Evolutionary conservation across 2,329 filamentous ascomycete genomes (phyloP), one percentile per base, ranked within the genome.

Genomic region (Spiromastix sp.): DNA sequence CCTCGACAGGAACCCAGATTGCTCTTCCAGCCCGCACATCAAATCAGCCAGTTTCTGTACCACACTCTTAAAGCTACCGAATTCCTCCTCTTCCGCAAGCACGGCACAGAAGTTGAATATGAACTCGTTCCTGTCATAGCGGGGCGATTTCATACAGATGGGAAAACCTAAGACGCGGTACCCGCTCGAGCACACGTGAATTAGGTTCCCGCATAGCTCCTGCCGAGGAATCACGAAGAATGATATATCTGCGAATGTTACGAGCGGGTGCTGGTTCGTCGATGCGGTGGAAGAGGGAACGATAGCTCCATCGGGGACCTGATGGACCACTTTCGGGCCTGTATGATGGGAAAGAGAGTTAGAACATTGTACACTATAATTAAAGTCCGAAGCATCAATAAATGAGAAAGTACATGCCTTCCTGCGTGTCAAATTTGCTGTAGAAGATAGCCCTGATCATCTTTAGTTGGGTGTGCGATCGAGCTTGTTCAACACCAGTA

Each of bases 71-170:
- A 85, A 93, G 21, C 79, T 81, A 32, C 74, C 74, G 55, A 82
- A 82, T 52, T 93, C 83, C 10, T 71, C 67, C 21, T 72, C 66
- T 38, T 77, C 72, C 33, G 81, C 74, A 32, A 94, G 69, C 18
- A 94, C 81, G 29, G 96, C 68, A 40, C 85, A 86, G 54, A 96
- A 94, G 60, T 96, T 96, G 74, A 96, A 98, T 54, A 95, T 94
- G 67, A 95, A 96, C 59, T 93, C 85, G 61, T 94, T 94, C 39
- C 91, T 80, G 52, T 81, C 77, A 54, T 96, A 94, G 47, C 81
- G 80, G 37, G 78, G 72, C 44, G 86, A 75, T 34, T 81, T 77
- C 53, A 96, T 85, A 54, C 85, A 89, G 35, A 96, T 81, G 0
- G 91, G 91, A 50, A 86, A 85, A 11, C 87, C 85, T 21, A 98